Evolutionary conservation across 495 filamentous ascomycete genomes (phyloP), one percentile per base, ranked within the genome.

Genomic region (Staphylotrichum tortipilum): DNA sequence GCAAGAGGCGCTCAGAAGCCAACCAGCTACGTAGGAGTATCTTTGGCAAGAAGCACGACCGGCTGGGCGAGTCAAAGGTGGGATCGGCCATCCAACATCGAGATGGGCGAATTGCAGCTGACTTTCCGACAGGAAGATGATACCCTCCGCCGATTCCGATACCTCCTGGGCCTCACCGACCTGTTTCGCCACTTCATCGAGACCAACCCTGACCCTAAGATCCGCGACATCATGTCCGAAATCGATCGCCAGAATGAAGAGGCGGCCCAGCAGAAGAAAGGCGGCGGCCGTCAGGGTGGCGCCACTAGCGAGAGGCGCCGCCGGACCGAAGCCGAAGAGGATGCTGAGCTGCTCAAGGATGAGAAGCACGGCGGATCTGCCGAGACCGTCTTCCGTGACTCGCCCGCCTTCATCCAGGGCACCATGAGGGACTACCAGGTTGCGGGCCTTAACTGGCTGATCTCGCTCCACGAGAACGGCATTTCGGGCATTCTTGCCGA

Each of bases 111-210:
- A 15, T 24, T 24, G 29, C 14, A 22, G 22, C 51, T 62, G n/a
- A 62, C 42, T 14, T 8, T 36, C 17, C 5, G n/a, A 47, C 42
- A 94, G 88, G 91, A 96, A 68, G 88, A 95, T 72, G 94, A 99
- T 59, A 90, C 89, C 0, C 88, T 95, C 62, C 82, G 92, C 56
- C 78, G 94, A 63, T 98, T 97, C 64, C 86, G 89, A 42, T 97
- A 99, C 61, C 82, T 99, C 1, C 78, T 99, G 7, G 94, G 94
- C 22, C 73, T 97, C 41, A 99, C 94, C 38, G 94, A 99, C 61
- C 78, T 99, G 18, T 99, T 99, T 74, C 86, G 94, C 52, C 94
- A 99, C 68, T 99, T 99, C 68, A 99, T 99, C 71, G 89, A 96
- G 61, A 85, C 89, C 17, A 99, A 94, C 61, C 92, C 89, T 2